phyloP scores from a whole-genome alignment of 345 rosid genomes.

The Rhodamnia rubescens region DNA sequence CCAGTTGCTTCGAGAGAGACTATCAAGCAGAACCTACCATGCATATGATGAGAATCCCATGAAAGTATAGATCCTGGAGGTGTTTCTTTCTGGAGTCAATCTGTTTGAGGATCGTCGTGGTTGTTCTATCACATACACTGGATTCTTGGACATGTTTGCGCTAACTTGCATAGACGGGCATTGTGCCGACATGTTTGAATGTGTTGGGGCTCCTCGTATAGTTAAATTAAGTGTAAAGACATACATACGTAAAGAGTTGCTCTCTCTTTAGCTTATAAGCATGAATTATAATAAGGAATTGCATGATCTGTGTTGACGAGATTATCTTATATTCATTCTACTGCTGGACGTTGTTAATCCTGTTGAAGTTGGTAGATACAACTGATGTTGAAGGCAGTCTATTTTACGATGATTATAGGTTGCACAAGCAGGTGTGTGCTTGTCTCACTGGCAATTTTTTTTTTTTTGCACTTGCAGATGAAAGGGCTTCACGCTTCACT shows the following conservation, averaged over 20 bases:
- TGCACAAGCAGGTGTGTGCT: neutral
- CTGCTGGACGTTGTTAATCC: neutral
- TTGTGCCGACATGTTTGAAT: neutral
- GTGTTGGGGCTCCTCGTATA: neutral
- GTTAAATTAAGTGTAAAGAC: neutral
- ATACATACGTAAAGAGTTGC: neutral
- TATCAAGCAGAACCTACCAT: neutral
- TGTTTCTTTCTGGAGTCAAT: neutral
- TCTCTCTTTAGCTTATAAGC: neutral
- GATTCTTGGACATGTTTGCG: neutral
- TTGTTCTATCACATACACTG: neutral
- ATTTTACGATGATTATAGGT: neutral
- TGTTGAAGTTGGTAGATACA: neutral
- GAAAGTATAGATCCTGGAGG: neutral
- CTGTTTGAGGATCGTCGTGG: neutral
- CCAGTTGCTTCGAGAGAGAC: neutral
- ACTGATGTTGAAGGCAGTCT: neutral
- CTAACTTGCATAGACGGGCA: neutral
- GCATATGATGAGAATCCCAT: neutral
- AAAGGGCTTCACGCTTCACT: conserved; percentile 55
- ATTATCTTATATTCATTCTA: neutral
- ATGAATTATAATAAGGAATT: neutral
- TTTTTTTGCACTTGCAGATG: conserved; percentile 23
- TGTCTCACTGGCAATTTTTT: neutral
- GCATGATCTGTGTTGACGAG: neutral